Evolutionary conservation across 2,329 filamentous ascomycete species (phyloP), one percentile per base, ranked within the genome.

Genomic region (Macroventuria anomochaeta): DNA sequence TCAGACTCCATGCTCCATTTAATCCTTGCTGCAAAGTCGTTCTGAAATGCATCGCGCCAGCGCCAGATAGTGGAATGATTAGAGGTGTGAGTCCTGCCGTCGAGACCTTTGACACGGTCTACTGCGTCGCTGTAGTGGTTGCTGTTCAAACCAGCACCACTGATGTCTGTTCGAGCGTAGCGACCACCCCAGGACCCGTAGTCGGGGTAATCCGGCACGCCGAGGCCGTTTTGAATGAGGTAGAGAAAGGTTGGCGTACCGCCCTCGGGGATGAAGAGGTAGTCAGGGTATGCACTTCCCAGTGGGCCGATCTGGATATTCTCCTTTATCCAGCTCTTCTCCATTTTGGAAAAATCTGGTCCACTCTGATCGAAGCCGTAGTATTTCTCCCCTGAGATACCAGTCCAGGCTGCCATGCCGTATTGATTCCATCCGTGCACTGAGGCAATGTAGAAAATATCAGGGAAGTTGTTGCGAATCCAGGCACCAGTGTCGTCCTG

Each of bases 351-450:
- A 33, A 72, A 72, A 51, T 85, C 80, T 0, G 82, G 79, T 0
- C 80, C 81, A 2, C 78, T 76, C 34, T 77, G 68, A 46, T 82
- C 78, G 46, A 81, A 80, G 23, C 70, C 73, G 44, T 80, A 81
- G 60, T 73, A 79, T 2, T 56, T 56, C 3, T 82, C 80, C 5
- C 80, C 80, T 0, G 77, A 81, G 32, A 86, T 86, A 0, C 83
- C 83, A 1, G 74, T 77, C 83, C 84, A 86, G 0, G 83, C 71
- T 0, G 83, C 83, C 44, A 79, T 61, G 2, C 75, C 76, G 55
- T 86, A 87, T 40, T 81, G 73, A 58, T 81, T 82, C 78, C 79
- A 86, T 6, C 77, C 82, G 61, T 86, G 84, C 1, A 85, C 67
- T 0, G 80, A 83, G 12, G 72, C 74, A 47, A 86, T 83, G 66